A percentile compares a stretch with the other conserved stretches of the same genome.
phyloP scores from a whole-genome alignment of 176 grass and related monocot genomes.

The maize (Zea mays) region Zm-B73-REFERENCE-NAM-5.0 NC_050098.1:164145001-164145500 shows the following conservation, averaged over 20 bases:
- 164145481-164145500: background rate
- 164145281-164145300: no score
- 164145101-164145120: background rate
- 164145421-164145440: background rate
- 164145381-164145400: background rate
- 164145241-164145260: no score
- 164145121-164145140: background rate
- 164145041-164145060: background rate
- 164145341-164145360: no score
- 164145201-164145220: background rate
- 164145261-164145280: no score
- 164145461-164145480: background rate
- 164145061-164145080: background rate
- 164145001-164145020: constrained; percentile 32
- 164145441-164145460: background rate
- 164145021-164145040: constrained; percentile 44
- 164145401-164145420: background rate
- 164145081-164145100: background rate
- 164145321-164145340: background rate
- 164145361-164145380: background rate
- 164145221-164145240: background rate
- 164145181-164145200: background rate
- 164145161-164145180: background rate
- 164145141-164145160: background rate
- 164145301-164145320: no score